Base-by-base conservation (phyloP, 2,329 filamentous ascomycete genomes). In the Xylaria sp. region DNA sequence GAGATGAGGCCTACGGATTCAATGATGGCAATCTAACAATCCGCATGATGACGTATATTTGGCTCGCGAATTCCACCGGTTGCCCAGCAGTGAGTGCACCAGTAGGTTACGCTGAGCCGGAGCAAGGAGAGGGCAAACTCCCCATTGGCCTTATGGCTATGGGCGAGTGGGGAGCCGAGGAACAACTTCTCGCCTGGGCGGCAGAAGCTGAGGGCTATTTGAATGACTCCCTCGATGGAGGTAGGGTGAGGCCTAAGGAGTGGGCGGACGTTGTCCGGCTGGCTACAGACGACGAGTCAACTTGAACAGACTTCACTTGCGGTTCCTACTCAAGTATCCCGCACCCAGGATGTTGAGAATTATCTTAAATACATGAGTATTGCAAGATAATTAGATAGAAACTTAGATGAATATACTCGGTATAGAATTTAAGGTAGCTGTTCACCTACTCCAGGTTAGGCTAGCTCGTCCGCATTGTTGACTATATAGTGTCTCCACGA, bases 21-120 rank as follows among this genome's bases (percentile, higher is more conserved):
- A 90, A 86, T 43, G 91, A 97, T 78, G 90, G 86, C 0, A 93
- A 96, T 77, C 83, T 81, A 68, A 90, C 88, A 18, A 82, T 97
- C n/a, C 83, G 87, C 30, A 92, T 88, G 76, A 97, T 97, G 93
- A 88, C 91, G 78, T 97, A 93, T 80, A 89, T 92, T 18, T 97
- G 92, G 87, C 80, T 97, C 41, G 91, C 94, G 7, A 97, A 97
- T 79, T 90, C 93, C 73, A 88, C 85, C 0, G 94, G 94, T 0
- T 90, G 90, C 57, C 94, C 94, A 0, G 89, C 92, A 0, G 86
- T 97, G 13, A 89, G 84, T 53, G 89, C 89, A 41, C 93, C 94
- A 0, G 89, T 92, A 12, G 94, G 93, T 0, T 97, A 94, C 80
- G 85, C 83, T 3, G 81, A 87, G 30, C 83, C 86, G 0, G 80